Base-by-base conservation (phyloP, 306 rosid genomes). In the Erythrophleum fordii region DNA sequence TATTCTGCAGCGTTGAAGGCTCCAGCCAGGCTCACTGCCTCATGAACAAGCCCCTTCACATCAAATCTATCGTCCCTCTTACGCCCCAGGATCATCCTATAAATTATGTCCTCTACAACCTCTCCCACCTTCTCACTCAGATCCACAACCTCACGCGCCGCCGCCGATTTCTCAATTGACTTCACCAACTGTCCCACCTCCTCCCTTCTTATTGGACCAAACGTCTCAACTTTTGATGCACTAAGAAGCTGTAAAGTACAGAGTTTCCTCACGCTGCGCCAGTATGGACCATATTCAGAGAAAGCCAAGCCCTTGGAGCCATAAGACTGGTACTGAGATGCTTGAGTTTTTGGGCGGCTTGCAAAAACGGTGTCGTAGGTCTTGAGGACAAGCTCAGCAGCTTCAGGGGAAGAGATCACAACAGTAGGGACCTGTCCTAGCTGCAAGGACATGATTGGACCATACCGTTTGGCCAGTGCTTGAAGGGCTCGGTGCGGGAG, bases 321-420 rank as follows among this genome's bases (percentile, higher is more conserved):
- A 51, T 73, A 83, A 3, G 25, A 0, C 12, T 73, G 0, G 69
- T 34, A 13, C 13, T 83, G 52, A 3, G 72, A 45, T 0, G 62
- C 73, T 64, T 77, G 80, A 2, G 4, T n/a, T n/a, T 28, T 64
- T 0, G 80, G 80, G 13, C 80, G 12, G 51, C 52, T 64, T 0
- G 80, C 72, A 1, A 62, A 77, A 62, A 46, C 35, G 51, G 60
- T 5, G 80, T 85, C 87, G 48, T 83, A 69, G 4, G 84, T 83
- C 80, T 77, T 85, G 65, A 88, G 89, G 73, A 85, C 75, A 0
- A 48, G 83, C 76, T 88, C 70, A 0, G 89, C 89, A 5, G 89
- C 85, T 22, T 16, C 37, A 6, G 87, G 79, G 46, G 89, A 81
- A 0, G 86, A 78, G 41, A 81, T 1, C 23, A 67, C 64, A 26